Evolutionary conservation across 2,329 filamentous ascomycete genomes (phyloP), one percentile per base, ranked within the genome.

Genomic region (Aspergillus aculeatus): DNA sequence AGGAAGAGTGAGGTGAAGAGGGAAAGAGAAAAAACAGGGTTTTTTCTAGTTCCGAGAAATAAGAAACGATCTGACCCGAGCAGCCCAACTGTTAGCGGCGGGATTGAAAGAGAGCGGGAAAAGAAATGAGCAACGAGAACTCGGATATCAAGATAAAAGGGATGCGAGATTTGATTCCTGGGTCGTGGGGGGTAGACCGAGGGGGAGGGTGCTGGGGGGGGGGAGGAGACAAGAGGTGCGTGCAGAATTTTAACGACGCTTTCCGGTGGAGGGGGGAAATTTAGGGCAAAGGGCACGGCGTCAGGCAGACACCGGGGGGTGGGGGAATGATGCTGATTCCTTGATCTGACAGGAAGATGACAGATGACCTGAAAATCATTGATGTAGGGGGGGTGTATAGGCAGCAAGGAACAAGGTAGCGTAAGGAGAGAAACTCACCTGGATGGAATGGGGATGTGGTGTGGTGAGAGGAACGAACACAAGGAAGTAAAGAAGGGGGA

Each of bases 251-350:
- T 64, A 62, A 61, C 35, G 58, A 57, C 53, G 32, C 50, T 23
- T 47, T 50, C 47, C 52, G 47, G 57, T 56, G 56, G 49, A 55
- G 54, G 57, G 56, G 61, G 57, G 55, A 47, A 16, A 35, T 35
- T 68, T 68, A 68, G 66, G 66, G 66, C 60, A 68, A 63, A 68
- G 66, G 66, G 66, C 66, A 66, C 62, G 59, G 50, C 53, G 49
- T 53, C 56, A 65, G 64, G 62, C 64, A 64, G 57, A 57, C 58
- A 64, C 44, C 26, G 52, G 54, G 38, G 44, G 50, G 50, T 31
- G 47, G 44, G 26, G 26, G 44, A 47, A 47, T 48, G 41, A 54
- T n/a, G n/a, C 14, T 44, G 38, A 44, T 44, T 44, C 38, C 38
- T 44, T 29, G 14, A 19, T 24, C 44, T 23, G 54, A 55, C 21